phyloP scores from a whole-genome alignment of 306 rosid species.

The Dryas octopetala region DNA sequence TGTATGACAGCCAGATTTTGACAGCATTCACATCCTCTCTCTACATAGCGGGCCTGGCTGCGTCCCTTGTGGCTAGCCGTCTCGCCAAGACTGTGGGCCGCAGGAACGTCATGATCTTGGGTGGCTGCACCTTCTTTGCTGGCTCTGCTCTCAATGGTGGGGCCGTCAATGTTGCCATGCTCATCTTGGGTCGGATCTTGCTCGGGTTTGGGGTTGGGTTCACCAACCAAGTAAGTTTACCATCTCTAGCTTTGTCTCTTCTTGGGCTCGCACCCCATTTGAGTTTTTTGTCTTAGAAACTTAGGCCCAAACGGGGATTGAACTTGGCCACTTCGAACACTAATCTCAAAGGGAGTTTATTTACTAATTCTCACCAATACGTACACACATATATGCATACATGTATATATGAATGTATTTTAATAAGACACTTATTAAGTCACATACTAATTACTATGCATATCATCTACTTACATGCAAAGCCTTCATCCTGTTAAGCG shows the following conservation, averaged over 20 bases:
- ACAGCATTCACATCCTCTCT: slow-evolving; percentile 72
- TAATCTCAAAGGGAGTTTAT: no score
- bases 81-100: slow-evolving; percentile 41
- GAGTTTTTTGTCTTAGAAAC: no score
- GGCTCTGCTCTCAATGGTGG: slow-evolving; percentile 68
- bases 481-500: no score
- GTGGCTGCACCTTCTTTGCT: slow-evolving; percentile 53
- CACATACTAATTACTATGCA: no score
- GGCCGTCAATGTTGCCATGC: slow-evolving; percentile 60
- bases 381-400: no score
- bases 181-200: slow-evolving; percentile 68
- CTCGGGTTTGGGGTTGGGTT: slow-evolving; percentile 76
- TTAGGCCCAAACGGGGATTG: no score
- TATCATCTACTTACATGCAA: no score
- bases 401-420: no score
- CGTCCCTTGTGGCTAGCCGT: slow-evolving; percentile 58
- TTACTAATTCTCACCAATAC: no score
- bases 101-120: slow-evolving; percentile 51
- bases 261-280: neutral
- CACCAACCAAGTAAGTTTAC: slow-evolving; percentile 61
- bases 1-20: slow-evolving; percentile 59
- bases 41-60: slow-evolving; percentile 53
- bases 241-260: neutral
- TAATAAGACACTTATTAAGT: no score
- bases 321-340: no score